These are phyloP conservation scores for Fagopyrum tataricum DNA, from an alignment of 148 eudicot species.

Conservation along the genomic window DNA sequence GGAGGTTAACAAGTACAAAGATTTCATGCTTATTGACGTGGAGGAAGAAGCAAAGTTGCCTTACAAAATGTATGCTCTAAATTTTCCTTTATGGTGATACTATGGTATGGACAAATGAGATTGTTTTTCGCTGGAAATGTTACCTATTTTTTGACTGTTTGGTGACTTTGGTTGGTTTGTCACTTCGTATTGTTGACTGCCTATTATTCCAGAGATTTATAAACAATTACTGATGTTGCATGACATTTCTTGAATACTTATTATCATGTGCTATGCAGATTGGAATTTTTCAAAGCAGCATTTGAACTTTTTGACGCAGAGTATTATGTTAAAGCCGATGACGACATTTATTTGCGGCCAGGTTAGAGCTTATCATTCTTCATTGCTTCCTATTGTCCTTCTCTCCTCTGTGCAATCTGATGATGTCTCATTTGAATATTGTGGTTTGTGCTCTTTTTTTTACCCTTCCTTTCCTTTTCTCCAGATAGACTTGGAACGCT, in stretches of 20 bases:
- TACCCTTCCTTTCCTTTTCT: slow-evolving; percentile 3
- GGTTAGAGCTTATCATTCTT: slow-evolving; percentile 24
- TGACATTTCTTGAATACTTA: not conserved
- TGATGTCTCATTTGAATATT: not conserved
- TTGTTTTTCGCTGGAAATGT: not conserved
- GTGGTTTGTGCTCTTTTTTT: not conserved
- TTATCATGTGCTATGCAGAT: slow-evolving; percentile 27
- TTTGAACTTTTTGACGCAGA: slow-evolving; percentile 59
- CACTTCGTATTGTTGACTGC: not conserved
- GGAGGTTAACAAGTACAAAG: slow-evolving; percentile 54
- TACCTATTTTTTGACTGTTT: not conserved
- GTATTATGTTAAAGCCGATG: slow-evolving; percentile 69
- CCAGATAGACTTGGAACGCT: slow-evolving; percentile 61
- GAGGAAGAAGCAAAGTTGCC: slow-evolving; percentile 53
- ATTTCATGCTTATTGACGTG: slow-evolving; percentile 51
- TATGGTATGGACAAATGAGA: not conserved
- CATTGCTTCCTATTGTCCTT: not conserved
- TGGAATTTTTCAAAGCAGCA: slow-evolving; percentile 70
- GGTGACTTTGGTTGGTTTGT: not conserved
- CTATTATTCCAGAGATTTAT: not conserved
- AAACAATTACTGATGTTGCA: not conserved
- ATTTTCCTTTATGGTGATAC: not conserved
- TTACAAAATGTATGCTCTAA: slow-evolving; percentile 45
- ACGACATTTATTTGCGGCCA: slow-evolving; percentile 66
- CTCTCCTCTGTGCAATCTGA: not conserved